phyloP scores from a whole-genome alignment of 2,329 filamentous ascomycete genomes.

The Penicillium sp. region DNA sequence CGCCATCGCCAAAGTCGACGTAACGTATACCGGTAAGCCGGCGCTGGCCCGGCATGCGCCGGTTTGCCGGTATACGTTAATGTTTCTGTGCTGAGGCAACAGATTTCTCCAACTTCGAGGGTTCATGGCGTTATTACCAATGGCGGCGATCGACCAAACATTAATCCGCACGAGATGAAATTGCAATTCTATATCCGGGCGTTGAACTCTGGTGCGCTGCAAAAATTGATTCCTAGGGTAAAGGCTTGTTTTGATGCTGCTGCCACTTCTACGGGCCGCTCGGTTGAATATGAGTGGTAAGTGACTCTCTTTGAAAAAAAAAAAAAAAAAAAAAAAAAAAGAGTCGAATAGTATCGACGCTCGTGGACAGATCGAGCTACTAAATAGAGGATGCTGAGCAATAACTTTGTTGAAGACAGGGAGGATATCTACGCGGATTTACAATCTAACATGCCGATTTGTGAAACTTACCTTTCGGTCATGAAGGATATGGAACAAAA shows the following conservation, averaged over 20 bases:
- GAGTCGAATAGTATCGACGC: too few species aligned
- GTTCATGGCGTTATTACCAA: slow-evolving; percentile 52
- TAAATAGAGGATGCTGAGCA: too few species aligned
- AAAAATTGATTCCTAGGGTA: slow-evolving; percentile 25
- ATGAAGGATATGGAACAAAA: slow-evolving; percentile 30
- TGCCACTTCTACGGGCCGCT: slow-evolving; percentile 31
- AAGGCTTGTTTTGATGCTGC: slow-evolving; percentile 33
- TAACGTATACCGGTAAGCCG: slow-evolving; percentile 45
- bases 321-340: too few species aligned
- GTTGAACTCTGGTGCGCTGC: slow-evolving; percentile 38
- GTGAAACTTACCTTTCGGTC: slow-evolving; percentile 40
- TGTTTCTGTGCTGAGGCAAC: slow-evolving; percentile 53
- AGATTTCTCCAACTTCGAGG: slow-evolving; percentile 51
- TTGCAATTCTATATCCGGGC: slow-evolving; percentile 46
- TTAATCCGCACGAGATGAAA: slow-evolving; percentile 52
- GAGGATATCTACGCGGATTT: slow-evolving; percentile 41
- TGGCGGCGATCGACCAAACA: slow-evolving; percentile 52
- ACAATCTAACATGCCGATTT: slow-evolving; percentile 43
- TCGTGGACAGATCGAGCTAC: too few species aligned
- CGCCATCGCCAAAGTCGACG: slow-evolving; percentile 19
- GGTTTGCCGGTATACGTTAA: slow-evolving; percentile 41
- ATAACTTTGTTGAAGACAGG: too few species aligned
- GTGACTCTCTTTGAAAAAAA: too few species aligned
- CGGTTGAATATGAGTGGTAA: slow-evolving; percentile 21
- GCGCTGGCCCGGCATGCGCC: slow-evolving; percentile 56